Evolutionary conservation across 169 alveolate species (phyloP).

Genomic region (Ichthyophthirius multifiliis): DNA sequence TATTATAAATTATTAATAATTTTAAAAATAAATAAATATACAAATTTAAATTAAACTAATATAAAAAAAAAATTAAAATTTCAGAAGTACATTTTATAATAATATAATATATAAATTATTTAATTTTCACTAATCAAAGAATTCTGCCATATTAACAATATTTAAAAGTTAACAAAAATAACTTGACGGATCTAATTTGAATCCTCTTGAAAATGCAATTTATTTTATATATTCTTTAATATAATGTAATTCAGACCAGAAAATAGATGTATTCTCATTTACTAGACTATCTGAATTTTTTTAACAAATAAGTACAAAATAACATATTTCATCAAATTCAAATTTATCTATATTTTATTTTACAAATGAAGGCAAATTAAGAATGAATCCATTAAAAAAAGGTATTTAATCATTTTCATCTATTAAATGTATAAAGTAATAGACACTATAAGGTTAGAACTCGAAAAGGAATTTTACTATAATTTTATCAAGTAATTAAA

Average conservation of each 20-base stretch:
- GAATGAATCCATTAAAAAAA: not conserved
- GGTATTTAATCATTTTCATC: not conserved
- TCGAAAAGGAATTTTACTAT: not conserved
- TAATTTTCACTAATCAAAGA: too few relatives aligned
- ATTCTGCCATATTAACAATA: not conserved
- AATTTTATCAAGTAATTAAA: not conserved
- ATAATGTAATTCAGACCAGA: not conserved
- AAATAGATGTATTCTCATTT: not conserved
- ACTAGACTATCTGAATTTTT: not conserved
- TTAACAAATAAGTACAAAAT: not conserved
- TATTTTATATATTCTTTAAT: not conserved
- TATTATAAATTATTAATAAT: too few relatives aligned
- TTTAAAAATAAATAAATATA: too few relatives aligned
- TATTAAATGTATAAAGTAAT: not conserved
- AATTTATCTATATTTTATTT: not conserved
- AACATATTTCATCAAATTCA: slow-evolving; percentile 3
- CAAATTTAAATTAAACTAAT: too few relatives aligned
- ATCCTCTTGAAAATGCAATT: slow-evolving; percentile 3
- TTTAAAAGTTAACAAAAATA: not conserved
- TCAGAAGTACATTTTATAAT: too few relatives aligned
- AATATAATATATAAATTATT: too few relatives aligned
- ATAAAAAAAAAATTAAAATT: too few relatives aligned
- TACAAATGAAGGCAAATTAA: not conserved
- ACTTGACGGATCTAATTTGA: not conserved
- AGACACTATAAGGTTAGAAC: not conserved